Evolutionary conservation across 345 rosid genomes (phyloP).

Genomic region (Iberis pinnata): DNA sequence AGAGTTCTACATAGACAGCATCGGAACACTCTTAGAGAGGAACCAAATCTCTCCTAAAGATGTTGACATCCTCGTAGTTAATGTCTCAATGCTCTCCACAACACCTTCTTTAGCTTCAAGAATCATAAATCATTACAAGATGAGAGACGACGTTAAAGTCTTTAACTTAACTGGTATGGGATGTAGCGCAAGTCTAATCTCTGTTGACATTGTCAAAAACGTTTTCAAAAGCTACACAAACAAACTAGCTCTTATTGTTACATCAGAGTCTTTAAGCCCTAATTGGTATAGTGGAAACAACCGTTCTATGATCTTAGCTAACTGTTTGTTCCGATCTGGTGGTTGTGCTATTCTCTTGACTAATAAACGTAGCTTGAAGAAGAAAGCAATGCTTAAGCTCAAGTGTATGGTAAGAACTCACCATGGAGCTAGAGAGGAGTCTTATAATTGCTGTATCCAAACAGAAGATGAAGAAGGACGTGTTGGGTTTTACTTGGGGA

Average conservation of each 20-base stretch:
- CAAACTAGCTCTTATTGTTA: slow-evolving; percentile 46
- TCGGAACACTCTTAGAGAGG: slow-evolving; percentile 51
- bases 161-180: slow-evolving; percentile 84
- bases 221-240: slow-evolving; percentile 50
- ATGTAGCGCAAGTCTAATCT: slow-evolving; percentile 79
- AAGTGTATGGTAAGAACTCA: slow-evolving; percentile 78
- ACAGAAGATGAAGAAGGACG: slow-evolving; percentile 63
- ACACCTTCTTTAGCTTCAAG: slow-evolving; percentile 58
- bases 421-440: slow-evolving; percentile 73
- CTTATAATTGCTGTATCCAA: slow-evolving; percentile 60
- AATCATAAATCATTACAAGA: slow-evolving; percentile 67
- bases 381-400: slow-evolving; percentile 53
- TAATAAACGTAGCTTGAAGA: slow-evolving; percentile 46
- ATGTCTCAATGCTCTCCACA: slow-evolving; percentile 61
- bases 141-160: slow-evolving; percentile 63
- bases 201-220: slow-evolving; percentile 59
- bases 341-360: slow-evolving; percentile 73
- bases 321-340: slow-evolving; percentile 74
- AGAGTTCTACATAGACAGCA: slow-evolving; percentile 61
- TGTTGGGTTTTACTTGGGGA: slow-evolving; percentile 61
- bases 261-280: slow-evolving; percentile 76
- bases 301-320: slow-evolving; percentile 82
- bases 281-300: slow-evolving; percentile 79
- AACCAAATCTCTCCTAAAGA: slow-evolving; percentile 55
- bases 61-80: slow-evolving; percentile 70